A percentile compares a stretch with the other conserved stretches of the same genome.
These are phyloP conservation scores for Lagerstroemia speciosa DNA, from an alignment of 345 rosid species.

Conservation along the genomic window DNA sequence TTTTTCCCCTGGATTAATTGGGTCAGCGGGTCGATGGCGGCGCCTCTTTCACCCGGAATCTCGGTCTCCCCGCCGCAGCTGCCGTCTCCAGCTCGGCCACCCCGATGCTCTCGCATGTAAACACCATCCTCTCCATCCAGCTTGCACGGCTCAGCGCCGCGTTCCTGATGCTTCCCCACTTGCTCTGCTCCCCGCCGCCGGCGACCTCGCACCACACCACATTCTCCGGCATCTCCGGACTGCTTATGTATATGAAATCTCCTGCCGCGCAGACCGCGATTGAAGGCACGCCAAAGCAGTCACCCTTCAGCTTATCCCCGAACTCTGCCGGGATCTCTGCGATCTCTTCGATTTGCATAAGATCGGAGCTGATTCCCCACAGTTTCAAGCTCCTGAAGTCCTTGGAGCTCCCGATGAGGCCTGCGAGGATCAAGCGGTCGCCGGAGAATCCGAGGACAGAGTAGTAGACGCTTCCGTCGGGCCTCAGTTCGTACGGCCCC, in stretches of 20 bases:
- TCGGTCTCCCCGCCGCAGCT: not conserved
- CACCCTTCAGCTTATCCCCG: slow-evolving; percentile 5
- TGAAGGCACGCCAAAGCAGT: slow-evolving; percentile 16
- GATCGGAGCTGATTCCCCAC: slow-evolving; percentile 33
- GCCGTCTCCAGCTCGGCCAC: slow-evolving; percentile 34
- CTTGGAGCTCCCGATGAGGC: slow-evolving; percentile 32
- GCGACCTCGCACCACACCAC: slow-evolving; percentile 10
- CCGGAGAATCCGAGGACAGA: slow-evolving; percentile 26
- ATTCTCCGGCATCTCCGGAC: slow-evolving; percentile 9
- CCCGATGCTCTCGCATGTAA: slow-evolving; percentile 36
- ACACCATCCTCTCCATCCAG: slow-evolving; percentile 22
- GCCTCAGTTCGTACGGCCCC: slow-evolving; percentile 40
- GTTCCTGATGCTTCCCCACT: slow-evolving; percentile 29
- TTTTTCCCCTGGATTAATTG: too few relatives aligned
- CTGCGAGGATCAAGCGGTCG: slow-evolving; percentile 34
- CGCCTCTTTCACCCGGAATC: slow-evolving; percentile 2
- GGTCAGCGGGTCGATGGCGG: not conserved
- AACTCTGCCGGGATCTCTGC: slow-evolving; percentile 30
- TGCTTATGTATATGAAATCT: slow-evolving; percentile 27
- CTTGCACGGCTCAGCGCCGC: slow-evolving; percentile 17
- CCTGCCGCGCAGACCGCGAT: slow-evolving; percentile 23
- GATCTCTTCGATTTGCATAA: slow-evolving; percentile 25
- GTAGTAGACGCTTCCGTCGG: slow-evolving; percentile 14
- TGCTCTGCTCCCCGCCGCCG: not conserved
- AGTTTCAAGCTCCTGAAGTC: slow-evolving; percentile 29